Evolutionary conservation across 139 green algal genomes (phyloP).

Genomic region (Coelastrella sp.): DNA sequence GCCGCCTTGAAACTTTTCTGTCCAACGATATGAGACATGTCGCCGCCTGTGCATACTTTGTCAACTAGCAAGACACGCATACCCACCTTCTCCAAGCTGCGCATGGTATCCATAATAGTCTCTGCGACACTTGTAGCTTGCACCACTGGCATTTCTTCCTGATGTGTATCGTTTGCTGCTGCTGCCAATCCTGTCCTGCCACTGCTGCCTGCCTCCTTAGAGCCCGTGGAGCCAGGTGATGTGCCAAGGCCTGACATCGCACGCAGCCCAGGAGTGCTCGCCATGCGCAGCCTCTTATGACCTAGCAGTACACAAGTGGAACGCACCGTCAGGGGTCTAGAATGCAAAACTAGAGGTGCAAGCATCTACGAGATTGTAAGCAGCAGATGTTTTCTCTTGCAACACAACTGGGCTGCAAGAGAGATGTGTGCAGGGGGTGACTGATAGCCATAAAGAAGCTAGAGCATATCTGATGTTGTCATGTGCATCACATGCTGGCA

Average conservation of each 20-base stretch:
- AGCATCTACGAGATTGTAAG: too few species aligned
- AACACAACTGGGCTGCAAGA: background rate
- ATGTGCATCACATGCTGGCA: background rate
- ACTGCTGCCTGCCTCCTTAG: background rate
- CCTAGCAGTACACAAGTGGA: background rate
- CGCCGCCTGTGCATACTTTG: too few species aligned
- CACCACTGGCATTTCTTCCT: slow-evolving; percentile 18
- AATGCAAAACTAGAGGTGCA: background rate
- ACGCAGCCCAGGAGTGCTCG: background rate
- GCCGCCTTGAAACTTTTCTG: background rate
- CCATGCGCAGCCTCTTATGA: slow-evolving; percentile 21
- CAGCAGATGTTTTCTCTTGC: too few species aligned
- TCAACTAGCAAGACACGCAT: too few species aligned
- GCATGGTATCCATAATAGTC: slow-evolving; percentile 39
- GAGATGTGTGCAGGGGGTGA: background rate
- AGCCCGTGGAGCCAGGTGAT: background rate
- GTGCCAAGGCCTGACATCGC: slow-evolving; percentile 42
- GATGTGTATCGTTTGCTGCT: background rate
- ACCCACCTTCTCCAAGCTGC: slow-evolving; percentile 13
- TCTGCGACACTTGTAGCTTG: slow-evolving; percentile 13
- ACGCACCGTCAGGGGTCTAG: background rate
- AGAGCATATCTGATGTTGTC: background rate
- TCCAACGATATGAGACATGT: background rate
- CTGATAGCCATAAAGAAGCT: too few species aligned
- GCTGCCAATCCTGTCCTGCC: background rate